A percentile compares a stretch with the other conserved stretches of the same genome.
These are phyloP conservation scores for Serendipita sp. DNA, from an alignment of 768 basidiomycete species.

Conservation along the genomic window DNA sequence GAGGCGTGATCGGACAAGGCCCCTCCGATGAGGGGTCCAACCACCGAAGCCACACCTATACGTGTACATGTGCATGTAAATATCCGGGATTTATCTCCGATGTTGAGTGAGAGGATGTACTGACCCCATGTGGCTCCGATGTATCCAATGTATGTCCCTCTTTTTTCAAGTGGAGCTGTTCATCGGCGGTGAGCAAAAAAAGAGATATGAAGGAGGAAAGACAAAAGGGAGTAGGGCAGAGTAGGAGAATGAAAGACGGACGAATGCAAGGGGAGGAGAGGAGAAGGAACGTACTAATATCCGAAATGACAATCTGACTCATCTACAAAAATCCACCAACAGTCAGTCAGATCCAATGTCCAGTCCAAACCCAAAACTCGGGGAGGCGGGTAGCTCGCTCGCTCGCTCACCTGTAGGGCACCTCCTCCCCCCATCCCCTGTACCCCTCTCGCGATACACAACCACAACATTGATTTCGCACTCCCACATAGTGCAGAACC, in stretches of 20 bases:
- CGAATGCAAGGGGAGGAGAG: neutral
- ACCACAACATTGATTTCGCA: conserved; percentile 62
- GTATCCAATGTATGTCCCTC: conserved; percentile 62
- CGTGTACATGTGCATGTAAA: neutral
- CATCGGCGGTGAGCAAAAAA: neutral
- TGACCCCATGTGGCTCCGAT: conserved; percentile 72
- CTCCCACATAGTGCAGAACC: conserved; percentile 65
- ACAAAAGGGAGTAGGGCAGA: no score
- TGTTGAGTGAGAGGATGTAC: conserved; percentile 18
- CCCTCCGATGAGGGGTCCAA: conserved; percentile 51
- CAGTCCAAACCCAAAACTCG: neutral
- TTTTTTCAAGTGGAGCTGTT: conserved; percentile 23
- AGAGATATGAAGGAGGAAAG: no score
- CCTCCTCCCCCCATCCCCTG: conserved; percentile 78
- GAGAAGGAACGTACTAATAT: conserved; percentile 32
- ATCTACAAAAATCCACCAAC: conserved; percentile 21
- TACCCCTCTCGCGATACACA: conserved; percentile 58
- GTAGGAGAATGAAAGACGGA: no score
- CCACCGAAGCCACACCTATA: conserved; percentile 30
- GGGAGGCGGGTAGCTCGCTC: neutral
- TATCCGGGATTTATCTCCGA: neutral
- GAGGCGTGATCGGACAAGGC: conserved; percentile 58
- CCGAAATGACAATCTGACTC: conserved; percentile 62
- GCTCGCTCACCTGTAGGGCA: conserved; percentile 33
- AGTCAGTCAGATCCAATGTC: neutral